phyloP scores from a whole-genome alignment of 2,329 filamentous ascomycete species.

The Lecanicillium sp. region DNA sequence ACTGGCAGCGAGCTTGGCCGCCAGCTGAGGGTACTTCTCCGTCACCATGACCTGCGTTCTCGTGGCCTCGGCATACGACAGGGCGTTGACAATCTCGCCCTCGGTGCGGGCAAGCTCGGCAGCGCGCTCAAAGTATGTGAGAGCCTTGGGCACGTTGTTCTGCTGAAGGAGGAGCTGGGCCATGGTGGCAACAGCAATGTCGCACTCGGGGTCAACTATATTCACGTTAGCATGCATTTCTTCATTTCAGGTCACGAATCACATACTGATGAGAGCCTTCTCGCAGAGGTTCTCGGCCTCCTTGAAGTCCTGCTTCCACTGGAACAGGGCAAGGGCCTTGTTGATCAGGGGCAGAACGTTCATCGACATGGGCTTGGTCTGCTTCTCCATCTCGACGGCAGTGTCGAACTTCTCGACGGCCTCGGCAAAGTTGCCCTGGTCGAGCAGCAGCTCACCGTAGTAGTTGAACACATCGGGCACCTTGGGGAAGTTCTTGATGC shows the following conservation, averaged over 20 bases:
- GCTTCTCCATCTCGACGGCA: constrained; percentile 98
- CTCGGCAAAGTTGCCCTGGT: constrained; percentile 92
- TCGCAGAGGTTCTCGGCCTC: constrained; percentile 96
- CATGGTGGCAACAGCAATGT: constrained; percentile 98
- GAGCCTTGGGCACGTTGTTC: constrained; percentile 90
- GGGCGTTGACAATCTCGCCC: constrained; percentile 89
- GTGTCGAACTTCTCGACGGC: constrained; percentile 97
- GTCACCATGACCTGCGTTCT: constrained; percentile 91
- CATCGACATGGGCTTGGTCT: constrained; percentile 88
- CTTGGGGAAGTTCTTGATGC: constrained; percentile 97
- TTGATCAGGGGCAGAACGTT: constrained; percentile 97
- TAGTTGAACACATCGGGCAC: constrained; percentile 99
- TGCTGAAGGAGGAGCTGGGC: constrained; percentile 95
- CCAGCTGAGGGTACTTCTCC: constrained; percentile 77
- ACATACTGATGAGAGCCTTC: constrained; percentile 92
- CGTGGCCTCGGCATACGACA: constrained; percentile 95
- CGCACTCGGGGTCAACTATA: constrained; percentile 92
- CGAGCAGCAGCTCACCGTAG: constrained; percentile 92
- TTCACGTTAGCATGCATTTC: constrained; percentile 29
- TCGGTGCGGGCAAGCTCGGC: constrained; percentile 92
- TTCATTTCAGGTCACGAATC: constrained; percentile 10
- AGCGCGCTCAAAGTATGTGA: constrained; percentile 95
- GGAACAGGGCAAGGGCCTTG: constrained; percentile 94
- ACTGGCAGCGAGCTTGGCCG: constrained; percentile 53
- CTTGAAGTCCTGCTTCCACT: constrained; percentile 94